Evolutionary conservation across 208 protist species (phyloP), one percentile per base, ranked within the genome.

Genomic region (Angomonas ambiguus): DNA sequence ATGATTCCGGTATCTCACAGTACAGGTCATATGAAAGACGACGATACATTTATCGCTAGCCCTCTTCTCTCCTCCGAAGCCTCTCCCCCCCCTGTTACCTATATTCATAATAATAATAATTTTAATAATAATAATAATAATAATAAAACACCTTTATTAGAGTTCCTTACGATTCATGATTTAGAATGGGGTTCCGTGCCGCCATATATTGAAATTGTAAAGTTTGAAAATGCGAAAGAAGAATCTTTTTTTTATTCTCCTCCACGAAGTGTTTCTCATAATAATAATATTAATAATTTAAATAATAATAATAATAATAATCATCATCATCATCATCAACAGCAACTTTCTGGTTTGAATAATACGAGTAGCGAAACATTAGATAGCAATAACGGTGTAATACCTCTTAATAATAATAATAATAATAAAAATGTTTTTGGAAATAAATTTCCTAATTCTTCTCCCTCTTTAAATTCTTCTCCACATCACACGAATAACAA

Each of bases 171-270:
- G 33, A 72, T 94, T 13, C 62, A 74, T 25, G 66, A 48, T 30
- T 65, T 94, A 10, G 77, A 87, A 59, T 94, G 88, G 88, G 88
- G 88, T 11, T 85, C 67, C 34, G 75, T 72, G 0, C 77, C 88
- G 13, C 88, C 88, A 1, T 92, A 87, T 55, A 45, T 94, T 10
- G 84, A 94, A 42, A 48, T 91, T 16, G 65, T 91, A 2, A 77
- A 69, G 13, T 77, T 94, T 31, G 77, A 88, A 33, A 77, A 91
- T 51, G 88, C 88, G 5, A 2, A 42, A 2, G 56, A 62, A 10
- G 10, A 8, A 24, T 75, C 6, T 56, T 56, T 35, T 72, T 82
- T 42, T 42, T 53, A 53, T n/a, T 35, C 51, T 2, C 11, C 51
- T 35, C 10, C 6, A 16, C 18, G 11, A 16, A 62, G n/a, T 20